Base-by-base conservation (phyloP, 345 rosid species). In the Conringia planisiliqua region DNA sequence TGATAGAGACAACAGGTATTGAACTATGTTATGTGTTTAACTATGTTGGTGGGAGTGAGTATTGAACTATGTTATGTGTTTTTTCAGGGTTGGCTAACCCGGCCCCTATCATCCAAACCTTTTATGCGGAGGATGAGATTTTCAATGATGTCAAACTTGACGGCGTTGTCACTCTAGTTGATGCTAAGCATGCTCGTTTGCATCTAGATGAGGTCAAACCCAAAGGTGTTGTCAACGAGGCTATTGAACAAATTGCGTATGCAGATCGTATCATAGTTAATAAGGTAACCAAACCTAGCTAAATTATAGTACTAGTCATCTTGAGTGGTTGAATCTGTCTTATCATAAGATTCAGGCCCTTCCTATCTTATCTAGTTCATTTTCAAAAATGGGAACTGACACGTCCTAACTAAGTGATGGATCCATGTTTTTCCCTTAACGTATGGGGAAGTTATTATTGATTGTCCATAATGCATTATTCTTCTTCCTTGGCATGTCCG, bases 51-150 rank as follows among this genome's bases (percentile, higher is more conserved):
- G 51, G 20, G 44, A 46, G 7, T 39, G 32, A n/a, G 22, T 26
- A 6, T 18, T 67, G 62, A 51, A 12, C 4, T 36, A n/a, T 43
- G 5, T 47, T 17, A 4, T 61, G 29, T 38, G 13, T 69, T 42
- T 62, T 75, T 66, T 48, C 77, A 92, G 97, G 99, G 66, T 79
- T 95, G 86, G 99, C 99, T 42, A 95, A 90, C 68, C 99, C 94
- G 11, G 91, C 99, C n/a, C 99, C 97, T 18, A 89, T 95, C 62
- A 95, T 95, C 84, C 97, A 92, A 80, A 95, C 97, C 8, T 92
- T 95, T 87, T 95, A 95, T 82, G 89, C 97, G 0, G 99, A 95
- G 80, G 97, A 92, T 65, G 78, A 64, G 27, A 62, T 95, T 78
- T 95, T 88, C 80, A 87, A 79, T 78, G 92, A 89, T 79, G 99